A percentile compares a stretch with the other conserved stretches of the same genome.
These are phyloP conservation scores for Ganoderma multipileum DNA, from an alignment of 1,284 basidiomycete species.

Conservation along the genomic window DNA sequence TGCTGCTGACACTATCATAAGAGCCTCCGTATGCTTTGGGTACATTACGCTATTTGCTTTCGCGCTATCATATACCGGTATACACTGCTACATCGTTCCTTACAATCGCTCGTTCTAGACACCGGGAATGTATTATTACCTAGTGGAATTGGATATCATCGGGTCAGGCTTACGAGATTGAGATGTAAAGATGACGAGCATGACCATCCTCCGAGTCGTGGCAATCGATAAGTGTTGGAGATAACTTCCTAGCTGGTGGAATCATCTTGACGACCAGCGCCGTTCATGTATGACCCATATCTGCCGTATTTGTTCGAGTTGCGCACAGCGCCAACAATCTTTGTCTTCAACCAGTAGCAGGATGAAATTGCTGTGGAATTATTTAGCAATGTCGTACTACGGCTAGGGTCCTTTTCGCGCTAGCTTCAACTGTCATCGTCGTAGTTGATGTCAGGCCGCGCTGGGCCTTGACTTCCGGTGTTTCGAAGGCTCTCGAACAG, in stretches of 20 bases:
- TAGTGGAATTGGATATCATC: background rate
- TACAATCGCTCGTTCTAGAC: slow-evolving; percentile 6
- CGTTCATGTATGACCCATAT: no score
- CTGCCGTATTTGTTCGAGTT: no score
- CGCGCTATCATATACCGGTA: slow-evolving; percentile 14
- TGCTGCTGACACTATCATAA: background rate
- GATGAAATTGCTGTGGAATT: no score
- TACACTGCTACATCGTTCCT: background rate
- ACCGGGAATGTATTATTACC: background rate
- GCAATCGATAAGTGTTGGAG: no score
- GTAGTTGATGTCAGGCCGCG: background rate
- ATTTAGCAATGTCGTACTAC: no score
- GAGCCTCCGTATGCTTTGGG: background rate
- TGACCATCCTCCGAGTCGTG: background rate
- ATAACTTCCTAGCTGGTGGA: no score
- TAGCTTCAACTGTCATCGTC: no score
- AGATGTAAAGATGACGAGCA: background rate
- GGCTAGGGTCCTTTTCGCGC: no score
- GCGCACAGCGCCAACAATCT: no score
- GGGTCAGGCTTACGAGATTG: background rate
- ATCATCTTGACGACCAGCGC: no score
- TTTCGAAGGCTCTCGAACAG: background rate
- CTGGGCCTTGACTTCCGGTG: background rate
- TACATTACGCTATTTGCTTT: slow-evolving; percentile 5
- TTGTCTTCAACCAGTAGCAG: no score